Base-by-base conservation (phyloP, 192 early-diverging fungal species). In the Spinellus fusiger region DNA sequence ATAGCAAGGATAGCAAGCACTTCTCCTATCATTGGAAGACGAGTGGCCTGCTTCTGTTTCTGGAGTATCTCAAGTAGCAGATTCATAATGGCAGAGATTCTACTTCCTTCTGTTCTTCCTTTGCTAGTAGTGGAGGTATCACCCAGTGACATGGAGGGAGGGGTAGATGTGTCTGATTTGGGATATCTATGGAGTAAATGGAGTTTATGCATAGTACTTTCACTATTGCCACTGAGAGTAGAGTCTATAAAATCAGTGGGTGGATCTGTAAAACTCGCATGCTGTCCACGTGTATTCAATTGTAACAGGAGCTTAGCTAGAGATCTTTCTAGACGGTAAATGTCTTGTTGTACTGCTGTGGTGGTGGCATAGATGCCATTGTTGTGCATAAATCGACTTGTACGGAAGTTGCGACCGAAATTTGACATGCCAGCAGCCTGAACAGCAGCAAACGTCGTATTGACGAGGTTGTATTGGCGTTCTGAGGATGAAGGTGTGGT, bases 291-390 rank as follows among this genome's bases (percentile, higher is more conserved):
- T 2, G 27, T 51, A 46, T 31, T 56, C 0, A 49, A 32, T 13
- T 44, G 29, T n/a, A 55, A 38, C 5, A 71, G 49, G 8, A 71
- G 9, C 23, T 71, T 71, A n/a, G 60, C 59, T 18, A 71, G 28
- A 18, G 54, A 51, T 4, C 68, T 40, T 40, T 70, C 62, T 5
- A 71, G 22, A 32, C 48, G 59, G 47, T 65, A 71, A 10, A 64
- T 71, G 26, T 71, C 63, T 27, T 65, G 63, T 22, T 71, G 69
- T 16, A 65, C 69, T 25, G 58, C 52, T 18, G 69, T 71, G 5
- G 63, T 65, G 0, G 69, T 56, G 23, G 69, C 69, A 51, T 61
- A 65, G 5, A 71, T 71, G 20, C 61, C 64, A 33, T 38, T 32
- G 6, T 61, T 53, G 27, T 61, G 25, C 12, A 20, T 26, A n/a